Evolutionary conservation across 2,329 filamentous ascomycete genomes (phyloP).

Genomic region (Botrytis elliptica): DNA sequence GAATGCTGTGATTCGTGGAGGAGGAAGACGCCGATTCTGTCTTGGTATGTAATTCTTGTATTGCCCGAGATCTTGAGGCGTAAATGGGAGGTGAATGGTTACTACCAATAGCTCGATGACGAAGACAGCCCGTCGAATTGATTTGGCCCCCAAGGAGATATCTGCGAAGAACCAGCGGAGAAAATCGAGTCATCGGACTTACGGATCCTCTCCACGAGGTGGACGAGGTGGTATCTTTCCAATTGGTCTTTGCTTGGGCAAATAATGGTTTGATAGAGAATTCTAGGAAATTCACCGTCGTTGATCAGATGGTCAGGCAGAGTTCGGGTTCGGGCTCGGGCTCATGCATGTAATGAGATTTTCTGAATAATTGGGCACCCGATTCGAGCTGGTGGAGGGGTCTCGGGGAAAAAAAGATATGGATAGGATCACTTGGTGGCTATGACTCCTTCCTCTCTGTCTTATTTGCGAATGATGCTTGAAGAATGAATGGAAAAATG

Average conservation of each 20-base stretch:
- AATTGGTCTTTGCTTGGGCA: conserved; percentile 2
- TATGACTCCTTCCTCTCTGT: background rate
- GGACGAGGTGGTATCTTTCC: background rate
- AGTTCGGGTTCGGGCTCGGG: conserved; percentile 5
- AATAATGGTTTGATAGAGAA: background rate
- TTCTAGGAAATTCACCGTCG: background rate
- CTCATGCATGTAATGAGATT: conserved; percentile 22
- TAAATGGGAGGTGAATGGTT: conserved; percentile 22
- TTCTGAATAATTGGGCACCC: conserved; percentile 18
- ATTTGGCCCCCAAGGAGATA: conserved; percentile 38
- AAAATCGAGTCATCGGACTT: conserved; percentile 34
- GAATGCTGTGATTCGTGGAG: conserved; percentile 4
- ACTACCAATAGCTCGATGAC: conserved; percentile 19
- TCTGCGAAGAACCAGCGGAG: conserved; percentile 33
- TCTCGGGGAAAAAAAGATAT: background rate
- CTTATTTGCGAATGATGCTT: background rate
- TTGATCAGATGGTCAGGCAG: conserved; percentile 19
- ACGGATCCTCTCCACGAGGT: background rate
- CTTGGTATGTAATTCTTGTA: conserved; percentile 24
- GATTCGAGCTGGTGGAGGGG: conserved; percentile 25
- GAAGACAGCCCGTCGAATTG: conserved; percentile 33
- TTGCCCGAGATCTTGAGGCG: conserved; percentile 24
- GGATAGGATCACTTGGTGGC: conserved; percentile 21
- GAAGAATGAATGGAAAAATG: background rate
- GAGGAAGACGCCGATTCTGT: conserved; percentile 18